These are phyloP conservation scores for Mycosarcoma mackinlayi DNA, from an alignment of 1,284 basidiomycete species.

Conservation along the genomic window DNA sequence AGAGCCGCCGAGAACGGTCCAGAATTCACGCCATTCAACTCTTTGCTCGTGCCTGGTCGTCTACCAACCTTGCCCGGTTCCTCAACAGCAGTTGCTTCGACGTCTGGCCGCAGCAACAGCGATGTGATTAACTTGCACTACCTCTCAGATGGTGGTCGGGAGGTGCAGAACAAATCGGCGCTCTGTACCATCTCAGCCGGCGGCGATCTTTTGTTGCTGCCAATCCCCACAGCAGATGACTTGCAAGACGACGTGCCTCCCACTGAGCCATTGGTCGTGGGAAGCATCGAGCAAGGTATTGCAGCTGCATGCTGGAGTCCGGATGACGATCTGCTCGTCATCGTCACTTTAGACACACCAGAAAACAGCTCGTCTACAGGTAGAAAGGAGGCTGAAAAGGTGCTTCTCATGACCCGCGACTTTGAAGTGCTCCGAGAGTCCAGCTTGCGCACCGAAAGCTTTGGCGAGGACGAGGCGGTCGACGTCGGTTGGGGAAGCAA, in stretches of 20 bases:
- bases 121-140: conserved; percentile 54
- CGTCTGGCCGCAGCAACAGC: conserved; percentile 9
- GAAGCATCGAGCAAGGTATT: conserved; percentile 86
- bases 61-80: conserved; percentile 25
- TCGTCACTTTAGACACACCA: conserved; percentile 69
- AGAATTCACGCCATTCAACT: conserved; percentile 19
- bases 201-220: conserved; percentile 61
- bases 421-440: conserved; percentile 89
- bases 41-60: conserved; percentile 32
- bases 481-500: conserved; percentile 98
- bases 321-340: conserved; percentile 83
- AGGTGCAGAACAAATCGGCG: conserved; percentile 50
- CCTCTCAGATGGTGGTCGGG: conserved; percentile 60
- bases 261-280: conserved; percentile 68
- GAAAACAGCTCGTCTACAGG: conserved; percentile 23
- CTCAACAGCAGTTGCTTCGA: conserved; percentile 19
- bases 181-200: conserved; percentile 59
- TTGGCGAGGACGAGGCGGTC: conserved; percentile 90
- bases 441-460: conserved; percentile 78
- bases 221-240: conserved; percentile 20
- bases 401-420: conserved; percentile 87
- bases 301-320: conserved; percentile 87
- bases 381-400: conserved; percentile 71
- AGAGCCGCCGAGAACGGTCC: neutral
- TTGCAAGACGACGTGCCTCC: conserved; percentile 14